These are phyloP conservation scores for Physcomitrium patens DNA, from an alignment of 225 moss, liverwort and hornwort species.

Conservation along the genomic window DNA sequence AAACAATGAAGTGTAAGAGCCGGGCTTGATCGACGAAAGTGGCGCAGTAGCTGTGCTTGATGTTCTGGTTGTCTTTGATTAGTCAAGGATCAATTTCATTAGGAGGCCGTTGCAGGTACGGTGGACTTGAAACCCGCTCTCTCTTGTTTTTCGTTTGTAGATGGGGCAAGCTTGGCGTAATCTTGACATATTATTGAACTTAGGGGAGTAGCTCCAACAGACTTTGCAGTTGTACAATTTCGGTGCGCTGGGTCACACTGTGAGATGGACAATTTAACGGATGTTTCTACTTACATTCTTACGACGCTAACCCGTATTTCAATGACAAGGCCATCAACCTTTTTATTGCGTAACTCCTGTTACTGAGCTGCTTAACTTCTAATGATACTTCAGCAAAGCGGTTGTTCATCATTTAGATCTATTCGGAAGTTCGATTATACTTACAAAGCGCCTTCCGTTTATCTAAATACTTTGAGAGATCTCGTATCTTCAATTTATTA, in stretches of 20 bases:
- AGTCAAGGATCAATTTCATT: background rate
- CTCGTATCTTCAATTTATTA: too few species aligned
- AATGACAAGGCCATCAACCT: background rate
- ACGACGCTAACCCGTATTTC: conserved; percentile 15
- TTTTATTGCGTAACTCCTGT: background rate
- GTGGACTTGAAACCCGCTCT: background rate
- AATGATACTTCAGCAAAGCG: background rate
- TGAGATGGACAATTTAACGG: conserved; percentile 14
- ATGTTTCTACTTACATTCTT: background rate
- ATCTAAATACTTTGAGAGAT: too few species aligned
- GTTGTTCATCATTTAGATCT: too few species aligned
- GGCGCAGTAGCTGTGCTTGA: too few species aligned
- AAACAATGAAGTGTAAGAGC: background rate
- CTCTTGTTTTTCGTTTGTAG: background rate
- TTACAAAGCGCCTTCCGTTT: too few species aligned
- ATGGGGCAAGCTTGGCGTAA: background rate
- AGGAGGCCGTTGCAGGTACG: conserved; percentile 17
- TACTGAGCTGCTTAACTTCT: background rate
- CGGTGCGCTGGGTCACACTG: background rate
- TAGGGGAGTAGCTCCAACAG: background rate
- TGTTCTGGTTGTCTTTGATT: conserved; percentile 8
- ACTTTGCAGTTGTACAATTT: background rate
- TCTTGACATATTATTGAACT: background rate
- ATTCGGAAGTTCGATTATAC: too few species aligned
- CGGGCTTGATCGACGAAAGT: too few species aligned